Conservation (phyloP, 257 asterid species). For the Schizonepeta tenuifolia region DNA sequence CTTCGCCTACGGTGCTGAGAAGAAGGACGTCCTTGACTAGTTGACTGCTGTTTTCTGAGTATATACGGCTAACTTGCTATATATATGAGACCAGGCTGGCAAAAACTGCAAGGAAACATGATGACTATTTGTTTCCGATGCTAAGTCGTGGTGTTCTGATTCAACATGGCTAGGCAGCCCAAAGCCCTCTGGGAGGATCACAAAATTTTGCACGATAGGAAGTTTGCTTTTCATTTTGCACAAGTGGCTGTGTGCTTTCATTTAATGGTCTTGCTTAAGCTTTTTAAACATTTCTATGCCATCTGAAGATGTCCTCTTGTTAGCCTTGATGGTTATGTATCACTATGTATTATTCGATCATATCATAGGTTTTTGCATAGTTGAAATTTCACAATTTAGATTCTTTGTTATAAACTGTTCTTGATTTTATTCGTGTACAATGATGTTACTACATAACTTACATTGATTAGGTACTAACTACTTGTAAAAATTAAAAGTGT, state of each 20-base stretch:
- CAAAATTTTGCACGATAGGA: not conserved
- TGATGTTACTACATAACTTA: not conserved
- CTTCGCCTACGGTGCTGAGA: not conserved
- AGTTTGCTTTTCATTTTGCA: conserved; percentile 2
- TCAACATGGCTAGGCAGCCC: not conserved
- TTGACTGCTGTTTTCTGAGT: not conserved
- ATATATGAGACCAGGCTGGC: not conserved
- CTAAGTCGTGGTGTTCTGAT: not conserved
- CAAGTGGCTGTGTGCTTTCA: conserved; percentile 8
- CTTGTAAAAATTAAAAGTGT: no score
- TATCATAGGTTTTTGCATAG: not conserved
- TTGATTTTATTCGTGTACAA: not conserved
- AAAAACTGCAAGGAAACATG: not conserved
- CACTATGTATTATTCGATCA: not conserved
- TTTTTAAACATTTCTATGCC: not conserved
- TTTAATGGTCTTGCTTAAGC: not conserved
- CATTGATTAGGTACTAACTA: no score
- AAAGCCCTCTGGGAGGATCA: not conserved
- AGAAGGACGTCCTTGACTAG: not conserved
- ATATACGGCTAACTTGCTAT: not conserved
- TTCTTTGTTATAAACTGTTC: not conserved
- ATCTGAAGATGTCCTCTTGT: conserved; percentile 6
- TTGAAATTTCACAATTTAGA: not conserved
- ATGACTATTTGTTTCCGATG: not conserved
- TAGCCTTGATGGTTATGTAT: not conserved